Evolutionary conservation across 768 basidiomycete genomes (phyloP), one percentile per base, ranked within the genome.

Genomic region (Russula lepida): DNA sequence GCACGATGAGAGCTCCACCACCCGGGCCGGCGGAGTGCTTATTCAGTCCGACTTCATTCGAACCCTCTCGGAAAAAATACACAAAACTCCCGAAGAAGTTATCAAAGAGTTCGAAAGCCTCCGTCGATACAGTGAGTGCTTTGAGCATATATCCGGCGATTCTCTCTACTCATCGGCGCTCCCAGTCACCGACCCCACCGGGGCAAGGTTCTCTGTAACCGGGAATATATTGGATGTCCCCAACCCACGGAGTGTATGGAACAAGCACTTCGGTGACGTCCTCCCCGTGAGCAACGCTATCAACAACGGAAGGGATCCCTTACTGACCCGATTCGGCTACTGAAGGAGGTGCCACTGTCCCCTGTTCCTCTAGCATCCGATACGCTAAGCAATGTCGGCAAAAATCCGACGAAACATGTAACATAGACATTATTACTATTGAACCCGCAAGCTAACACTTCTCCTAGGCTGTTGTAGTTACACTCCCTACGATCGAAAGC

Each of bases 401-500:
- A 78, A 68, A 79, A 84, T 17, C 91, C 93, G 1, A 71, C 78
- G 7, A 84, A 79, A 70, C 88, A 85, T 79, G 91, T 90, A 63
- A 66, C n/a, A 19, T 61, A 15, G n/a, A 37, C 15, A 43, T 58
- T 13, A n/a, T 23, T 21, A 1, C 11, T 37, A 17, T 15, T 49
- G n/a, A 46, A 30, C 19, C 17, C 13, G n/a, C 37, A n/a, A 8
- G 27, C 69, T 55, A 21, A 39, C 41, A 32, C 48, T 30, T 32
- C n/a, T 54, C 11, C 39, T 48, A 93, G 89, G 90, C 88, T 28
- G 79, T 92, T 30, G 80, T 98, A 25, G 87, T 95, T 73, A 86
- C 90, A 63, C 80, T 98, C 59, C 88, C 94, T 1, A 93, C 92
- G 4, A 95, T 98, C 63, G 97, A 99, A 74, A 95, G 92, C 68